Base-by-base conservation (phyloP, 2,329 filamentous ascomycete species). In the Aquanectria penicillioides region DNA sequence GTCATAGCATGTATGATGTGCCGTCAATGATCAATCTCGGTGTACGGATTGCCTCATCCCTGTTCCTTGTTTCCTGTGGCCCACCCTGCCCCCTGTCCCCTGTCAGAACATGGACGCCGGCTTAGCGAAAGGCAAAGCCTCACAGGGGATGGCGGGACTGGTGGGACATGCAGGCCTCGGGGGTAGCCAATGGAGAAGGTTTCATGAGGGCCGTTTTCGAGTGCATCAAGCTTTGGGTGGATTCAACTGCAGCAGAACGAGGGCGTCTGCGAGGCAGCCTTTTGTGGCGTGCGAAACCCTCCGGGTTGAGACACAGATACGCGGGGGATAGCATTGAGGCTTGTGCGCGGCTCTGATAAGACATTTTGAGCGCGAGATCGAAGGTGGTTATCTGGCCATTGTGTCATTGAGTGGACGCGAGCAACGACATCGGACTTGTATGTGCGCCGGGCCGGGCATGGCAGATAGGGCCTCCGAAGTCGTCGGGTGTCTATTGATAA, bases 291-390 rank as follows among this genome's bases (percentile, higher is more conserved):
- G 57, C 53, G 51, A 62, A 57, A 51, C 34, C 28, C 41, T 54
- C 51, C 31, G 26, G 43, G 36, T 37, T 50, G 48, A 57, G 50
- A 59, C 62, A 66, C 38, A 64, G 59, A 67, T 67, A 56, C 55
- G 61, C 44, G 64, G 59, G 64, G 63, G 59, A 55, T 57, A 47
- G 25, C 47, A 47, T 36, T 47, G 56, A 53, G 56, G 51, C 55
- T 61, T 52, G 59, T 56, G 56, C 47, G 54, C 46, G 54, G 54
- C 57, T 52, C 52, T 63, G 65, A 68, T 66, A 68, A 67, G 65
- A 31, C 38, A 25, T 18, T 25, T 28, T 33, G 36, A 26, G 28
- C 12, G 13, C 20, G 29, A 41, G 40, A 23, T 18, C 33, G 8
- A 15, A 18, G 8, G 28, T 44, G 31, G 25, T 49, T 54, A 33